Base-by-base conservation (phyloP, 257 asterid species). In the Penstemon davidsonii region DNA sequence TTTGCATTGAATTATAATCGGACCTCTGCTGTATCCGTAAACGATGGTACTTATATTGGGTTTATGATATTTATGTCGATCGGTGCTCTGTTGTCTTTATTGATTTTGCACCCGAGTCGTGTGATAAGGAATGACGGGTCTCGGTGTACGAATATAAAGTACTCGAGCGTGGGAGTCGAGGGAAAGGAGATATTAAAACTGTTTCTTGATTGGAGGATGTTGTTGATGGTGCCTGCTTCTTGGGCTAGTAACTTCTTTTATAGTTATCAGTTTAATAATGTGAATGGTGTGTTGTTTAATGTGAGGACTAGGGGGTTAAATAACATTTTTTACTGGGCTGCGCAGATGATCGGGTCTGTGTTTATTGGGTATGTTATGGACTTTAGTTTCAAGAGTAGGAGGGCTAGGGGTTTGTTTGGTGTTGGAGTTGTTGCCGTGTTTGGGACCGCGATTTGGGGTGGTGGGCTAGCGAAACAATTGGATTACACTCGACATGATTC, bases 231-330 rank as follows among this genome's bases (percentile, higher is more conserved):
- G 68, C 97, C 99, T 0, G 99, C 96, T 0, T 83, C 96, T 1
- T 91, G 96, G 97, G 95, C 93, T 9, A 94, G 97, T 64, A 91
- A 94, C 40, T 94, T 91, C 59, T 94, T 94, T 63, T 94, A 94
- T 19, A 91, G 88, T 36, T 94, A 94, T 64, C 99, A 94, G 74
- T 94, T 94, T 56, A 94, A 78, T 47, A 91, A 94, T 64, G 99
- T 94, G 4, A 94, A 91, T 18, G 96, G 86, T 7, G 82, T 55
- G 25, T 45, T 94, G 77, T 94, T 94, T 68, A 91, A 86, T 80
- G 64, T 94, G 53, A 78, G 99, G 68, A 91, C 97, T 1, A 78
- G 95, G 15, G 97, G 97, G 1, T 70, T 94, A 69, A 94, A 91
- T 72, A 81, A 77, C 54, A 62, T 77, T 3, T 75, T 78, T 58